Conservation (phyloP, 768 basidiomycete genomes). For the Lanmaoa pseudosensibilis region DNA sequence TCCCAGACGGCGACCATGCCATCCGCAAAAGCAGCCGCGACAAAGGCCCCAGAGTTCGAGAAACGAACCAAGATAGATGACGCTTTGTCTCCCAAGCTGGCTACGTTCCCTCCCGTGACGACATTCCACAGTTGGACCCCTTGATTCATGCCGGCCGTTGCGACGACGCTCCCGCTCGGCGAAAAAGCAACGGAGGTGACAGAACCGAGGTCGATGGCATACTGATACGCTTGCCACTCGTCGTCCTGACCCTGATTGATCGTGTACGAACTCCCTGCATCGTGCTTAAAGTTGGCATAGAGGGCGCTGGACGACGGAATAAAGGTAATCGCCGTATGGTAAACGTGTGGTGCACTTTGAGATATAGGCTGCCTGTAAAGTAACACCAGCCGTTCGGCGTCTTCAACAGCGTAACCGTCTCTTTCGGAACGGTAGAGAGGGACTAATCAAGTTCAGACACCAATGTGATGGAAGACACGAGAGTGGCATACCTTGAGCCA, state of each 20-base stretch:
- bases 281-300: slow-evolving; percentile 14
- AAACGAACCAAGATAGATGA: slow-evolving; percentile 13
- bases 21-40: slow-evolving; percentile 9
- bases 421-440: background rate
- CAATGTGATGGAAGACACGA: background rate
- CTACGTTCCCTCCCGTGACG: slow-evolving; percentile 12
- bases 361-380: slow-evolving; percentile 14
- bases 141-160: slow-evolving; percentile 9
- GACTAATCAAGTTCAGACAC: background rate
- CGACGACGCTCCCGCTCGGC: slow-evolving; percentile 8
- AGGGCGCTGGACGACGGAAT: slow-evolving; percentile 6
- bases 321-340: slow-evolving; percentile 11
- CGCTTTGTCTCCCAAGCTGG: slow-evolving; percentile 8
- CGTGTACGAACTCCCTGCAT: background rate
- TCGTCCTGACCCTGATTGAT: background rate
- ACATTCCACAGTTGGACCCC: slow-evolving; percentile 19
- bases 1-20: slow-evolving; percentile 16
- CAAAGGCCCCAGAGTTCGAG: slow-evolving; percentile 8
- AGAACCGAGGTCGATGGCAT: slow-evolving; percentile 1
- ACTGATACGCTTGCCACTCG: slow-evolving; percentile 6
- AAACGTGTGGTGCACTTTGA: slow-evolving; percentile 15
- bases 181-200: slow-evolving; percentile 16
- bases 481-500: slow-evolving; percentile 13
- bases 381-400: slow-evolving; percentile 14
- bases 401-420: slow-evolving; percentile 5